Base-by-base conservation (phyloP, 345 rosid genomes). In the Populus davidiana region DNA sequence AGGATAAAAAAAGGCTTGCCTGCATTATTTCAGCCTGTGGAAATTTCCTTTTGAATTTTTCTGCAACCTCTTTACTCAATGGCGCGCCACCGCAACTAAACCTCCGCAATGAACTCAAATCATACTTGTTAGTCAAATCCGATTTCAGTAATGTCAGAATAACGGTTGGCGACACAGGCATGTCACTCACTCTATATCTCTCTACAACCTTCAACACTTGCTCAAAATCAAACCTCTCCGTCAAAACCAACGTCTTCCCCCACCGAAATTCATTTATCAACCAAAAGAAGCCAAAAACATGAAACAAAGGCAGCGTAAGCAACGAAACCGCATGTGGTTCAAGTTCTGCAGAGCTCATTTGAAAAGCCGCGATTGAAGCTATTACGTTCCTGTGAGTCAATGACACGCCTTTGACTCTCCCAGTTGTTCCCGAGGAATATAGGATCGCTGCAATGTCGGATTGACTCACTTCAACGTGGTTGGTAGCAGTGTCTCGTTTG, bases 361-460 rank as follows among this genome's bases (percentile, higher is more conserved):
- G 70, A 8, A 77, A 23, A 7, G 89, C 93, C 4, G 90, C 87
- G 0, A 88, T 83, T 2, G 90, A 77, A 5, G 95, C 91, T 43
- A 90, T 89, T 43, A 93, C 0, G 82, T 91, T 94, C 50, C 91
- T 86, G 86, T 94, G 98, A 31, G 86, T 88, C 80, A 90, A 70
- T 6, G 76, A 25, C 27, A 91, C 94, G 6, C 97, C 98, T 74
- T 95, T 93, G 75, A 87, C 90, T 33, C 79, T 79, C 10, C 98
- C 99, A 0, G 91, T 95, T 2, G 98, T 93, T 61, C 97, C 99
- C 0, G 99, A 95, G 0, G 97, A 95, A 80, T 79, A 91, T 0
- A 94, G 88, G 27, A 93, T 85, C 25, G 91, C 91, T 0, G 97
- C 98, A 68, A 87, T 17, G 67, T 90, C 95, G n/a, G 89, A 77